These are phyloP conservation scores for Linanthus parryae DNA, from an alignment of 148 eudicot species.

Conservation along the genomic window DNA sequence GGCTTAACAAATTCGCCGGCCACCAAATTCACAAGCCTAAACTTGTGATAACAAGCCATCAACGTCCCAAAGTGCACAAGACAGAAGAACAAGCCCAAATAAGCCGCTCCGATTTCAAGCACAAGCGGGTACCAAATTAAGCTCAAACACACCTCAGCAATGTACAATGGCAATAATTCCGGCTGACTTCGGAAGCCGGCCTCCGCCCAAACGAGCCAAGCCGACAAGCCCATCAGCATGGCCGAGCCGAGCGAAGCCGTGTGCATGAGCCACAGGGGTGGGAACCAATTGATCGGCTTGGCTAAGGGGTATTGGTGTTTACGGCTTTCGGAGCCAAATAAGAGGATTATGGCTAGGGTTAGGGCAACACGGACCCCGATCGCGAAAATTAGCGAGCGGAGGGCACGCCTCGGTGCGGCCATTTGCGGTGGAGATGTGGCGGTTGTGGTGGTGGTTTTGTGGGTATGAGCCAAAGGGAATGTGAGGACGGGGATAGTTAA, in stretches of 20 bases:
- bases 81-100: constrained; percentile 43
- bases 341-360: constrained; percentile 34
- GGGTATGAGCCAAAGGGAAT: no score
- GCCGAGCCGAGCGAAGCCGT: constrained; percentile 35
- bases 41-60: constrained; percentile 34
- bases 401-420: constrained; percentile 41
- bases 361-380: constrained; percentile 35
- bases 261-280: constrained; percentile 60
- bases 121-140: constrained; percentile 57
- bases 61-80: constrained; percentile 26
- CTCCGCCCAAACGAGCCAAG: constrained; percentile 83
- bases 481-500: no score
- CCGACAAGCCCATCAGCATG: constrained; percentile 50
- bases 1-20: constrained; percentile 64
- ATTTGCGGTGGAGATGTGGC: constrained; percentile 11
- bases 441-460: neutral
- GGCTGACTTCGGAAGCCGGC: constrained; percentile 59
- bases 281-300: constrained; percentile 43
- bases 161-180: constrained; percentile 21
- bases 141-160: constrained; percentile 48
- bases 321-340: constrained; percentile 36
- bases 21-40: constrained; percentile 32
- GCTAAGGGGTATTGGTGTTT: constrained; percentile 17
- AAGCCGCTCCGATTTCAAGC: constrained; percentile 37
- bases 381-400: constrained; percentile 42